Base-by-base conservation (phyloP, 768 basidiomycete genomes). In the Crepidotus variabilis region DNA sequence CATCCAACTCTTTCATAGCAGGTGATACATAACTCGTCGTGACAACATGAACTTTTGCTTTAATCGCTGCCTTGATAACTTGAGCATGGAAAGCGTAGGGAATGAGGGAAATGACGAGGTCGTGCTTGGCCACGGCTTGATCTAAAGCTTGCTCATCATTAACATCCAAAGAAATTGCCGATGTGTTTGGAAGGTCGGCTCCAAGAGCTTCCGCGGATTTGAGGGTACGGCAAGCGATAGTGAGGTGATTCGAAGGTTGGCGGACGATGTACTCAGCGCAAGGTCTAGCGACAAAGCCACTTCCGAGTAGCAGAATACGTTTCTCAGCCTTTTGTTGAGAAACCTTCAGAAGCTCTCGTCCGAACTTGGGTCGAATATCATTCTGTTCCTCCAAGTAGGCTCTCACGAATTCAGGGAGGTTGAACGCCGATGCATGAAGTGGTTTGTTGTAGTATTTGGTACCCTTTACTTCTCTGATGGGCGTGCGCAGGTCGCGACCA, bases 21-120 rank as follows among this genome's bases (percentile, higher is more conserved):
- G 90, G 91, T 49, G 88, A 93, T 67, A 98, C 86, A 69, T 99
- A 98, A 57, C 88, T 91, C 21, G 97, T 98, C 36, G 97, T 98
- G 62, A 99, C 93, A 35, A 98, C 94, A 69, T 97, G 78, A 28
- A 89, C 93, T 77, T 92, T 94, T 66, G 83, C 74, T 72, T 85
- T 86, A 79, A 95, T 91, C 45, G 92, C 93, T 10, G 94, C 88
- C 71, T 90, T 86, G 75, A 98, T 95, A 67, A 99, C 93, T 24
- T 78, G 77, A 16, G 86, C 85, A 70, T 98, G 97, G 78, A 86
- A 78, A 54, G 86, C 92, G 80, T 98, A 98, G 0, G 97, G 97
- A 61, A 99, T 95, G 67, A 99, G 85, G 7, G 93, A 95, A 68
- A 98, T 91, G 70, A 98, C 93, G 50, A 98, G 82, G 71, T 98